Percentiles rank a stretch among this genome's conserved stretches.
Evolutionary conservation across 2,329 filamentous ascomycete species (phyloP).

Genomic region (Aspergillus pseudoviridinutans): DNA sequence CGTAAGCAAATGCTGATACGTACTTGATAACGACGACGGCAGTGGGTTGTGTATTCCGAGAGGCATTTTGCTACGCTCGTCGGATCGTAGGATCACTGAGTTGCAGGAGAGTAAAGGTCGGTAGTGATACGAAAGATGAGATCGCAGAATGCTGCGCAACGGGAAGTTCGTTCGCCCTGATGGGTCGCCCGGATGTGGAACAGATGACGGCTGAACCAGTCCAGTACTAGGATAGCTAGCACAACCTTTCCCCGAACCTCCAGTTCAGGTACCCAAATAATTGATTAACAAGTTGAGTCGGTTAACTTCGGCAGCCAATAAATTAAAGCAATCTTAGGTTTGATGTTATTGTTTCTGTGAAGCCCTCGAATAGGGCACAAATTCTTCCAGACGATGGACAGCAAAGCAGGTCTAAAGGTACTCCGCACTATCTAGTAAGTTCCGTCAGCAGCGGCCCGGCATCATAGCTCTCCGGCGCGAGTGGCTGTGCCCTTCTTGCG

Average conservation of each 20-base stretch:
- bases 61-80: slow-evolving; percentile 33
- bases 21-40: slow-evolving; percentile 47
- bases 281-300: not conserved
- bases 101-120: slow-evolving; percentile 2
- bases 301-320: not conserved
- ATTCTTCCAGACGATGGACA: not conserved
- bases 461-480: not conserved
- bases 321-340: not conserved
- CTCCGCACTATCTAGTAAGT: not conserved
- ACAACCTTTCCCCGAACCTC: not conserved
- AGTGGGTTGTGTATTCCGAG: slow-evolving; percentile 46
- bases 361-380: not conserved
- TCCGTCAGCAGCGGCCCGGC: not conserved
- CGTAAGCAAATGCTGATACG: slow-evolving; percentile 20
- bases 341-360: not conserved
- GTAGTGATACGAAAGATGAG: slow-evolving; percentile 10
- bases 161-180: slow-evolving; percentile 13
- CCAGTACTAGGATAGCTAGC: not conserved
- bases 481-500: slow-evolving; percentile 2
- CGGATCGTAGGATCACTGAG: slow-evolving; percentile 5
- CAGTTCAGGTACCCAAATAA: not conserved
- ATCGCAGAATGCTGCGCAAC: slow-evolving; percentile 10
- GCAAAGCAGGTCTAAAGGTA: not conserved
- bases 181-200: slow-evolving; percentile 22
- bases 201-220: slow-evolving; percentile 19